Conservation (phyloP, 306 rosid species). For the Acacia melanoxylon region DNA sequence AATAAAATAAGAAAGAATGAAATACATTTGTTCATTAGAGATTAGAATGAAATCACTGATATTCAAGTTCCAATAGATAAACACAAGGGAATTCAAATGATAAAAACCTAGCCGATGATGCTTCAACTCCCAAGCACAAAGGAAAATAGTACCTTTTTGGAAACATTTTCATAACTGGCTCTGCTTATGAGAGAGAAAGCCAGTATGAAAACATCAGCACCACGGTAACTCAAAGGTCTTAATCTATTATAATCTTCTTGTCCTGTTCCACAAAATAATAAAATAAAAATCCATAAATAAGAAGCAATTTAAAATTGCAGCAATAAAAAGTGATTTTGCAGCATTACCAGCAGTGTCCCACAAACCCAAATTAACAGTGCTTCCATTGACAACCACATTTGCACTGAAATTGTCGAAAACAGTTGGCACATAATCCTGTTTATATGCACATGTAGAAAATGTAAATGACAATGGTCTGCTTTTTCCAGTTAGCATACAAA, state of each 20-base stretch:
- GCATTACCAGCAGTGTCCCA: constrained; percentile 98
- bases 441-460: constrained; percentile 33
- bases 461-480: constrained; percentile 1
- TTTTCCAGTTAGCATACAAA: constrained; percentile 8
- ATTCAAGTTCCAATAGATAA: constrained; percentile 1
- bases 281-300: constrained; percentile 38
- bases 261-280: constrained; percentile 47
- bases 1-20: not conserved
- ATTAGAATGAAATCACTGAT: not conserved
- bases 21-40: not conserved
- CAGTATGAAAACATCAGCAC: constrained; percentile 70
- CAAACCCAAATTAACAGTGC: constrained; percentile 93
- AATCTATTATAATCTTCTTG: constrained; percentile 72
- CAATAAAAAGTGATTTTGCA: constrained; percentile 15
- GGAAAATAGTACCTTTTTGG: constrained; percentile 52
- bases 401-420: constrained; percentile 99
- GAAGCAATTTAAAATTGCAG: not conserved
- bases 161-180: constrained; percentile 75
- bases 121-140: constrained; percentile 1
- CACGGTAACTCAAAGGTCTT: constrained; percentile 73
- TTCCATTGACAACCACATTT: constrained; percentile 97
- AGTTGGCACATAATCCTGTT: constrained; percentile 97
- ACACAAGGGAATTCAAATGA: constrained; percentile 2
- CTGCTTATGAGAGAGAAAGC: constrained; percentile 75
- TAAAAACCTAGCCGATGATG: not conserved